Conservation (phyloP, 495 filamentous ascomycete genomes). For the Neurospora sp. region DNA sequence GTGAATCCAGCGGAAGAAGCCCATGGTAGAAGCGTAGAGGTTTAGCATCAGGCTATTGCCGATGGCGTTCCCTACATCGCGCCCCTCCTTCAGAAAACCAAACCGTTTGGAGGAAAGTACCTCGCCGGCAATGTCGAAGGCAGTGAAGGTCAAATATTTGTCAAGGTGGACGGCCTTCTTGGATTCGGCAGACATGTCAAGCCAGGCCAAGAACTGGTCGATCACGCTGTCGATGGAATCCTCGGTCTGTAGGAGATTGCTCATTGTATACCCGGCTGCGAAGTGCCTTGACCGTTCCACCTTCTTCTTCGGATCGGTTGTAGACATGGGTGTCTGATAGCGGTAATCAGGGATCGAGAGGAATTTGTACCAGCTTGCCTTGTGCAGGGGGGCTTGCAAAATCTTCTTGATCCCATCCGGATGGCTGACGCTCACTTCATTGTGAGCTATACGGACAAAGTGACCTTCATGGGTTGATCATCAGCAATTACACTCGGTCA, state of each 20-base stretch:
- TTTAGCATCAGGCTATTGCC: conserved; percentile 3
- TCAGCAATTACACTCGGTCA: not conserved
- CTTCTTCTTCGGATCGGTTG: conserved; percentile 26
- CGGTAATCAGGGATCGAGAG: conserved; percentile 30
- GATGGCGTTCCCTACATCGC: conserved; percentile 32
- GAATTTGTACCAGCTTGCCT: conserved; percentile 20
- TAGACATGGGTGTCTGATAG: conserved; percentile 36
- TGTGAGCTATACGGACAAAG: conserved; percentile 38
- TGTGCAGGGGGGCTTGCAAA: conserved; percentile 15
- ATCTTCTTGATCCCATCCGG: conserved; percentile 31
- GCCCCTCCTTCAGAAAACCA: conserved; percentile 31
- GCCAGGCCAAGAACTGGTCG: conserved; percentile 18
- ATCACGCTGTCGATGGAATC: conserved; percentile 28
- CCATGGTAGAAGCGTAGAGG: conserved; percentile 24
- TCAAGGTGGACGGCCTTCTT: conserved; percentile 20
- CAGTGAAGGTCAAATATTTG: conserved; percentile 30
- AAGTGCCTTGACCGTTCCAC: conserved; percentile 26
- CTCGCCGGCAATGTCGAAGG: conserved; percentile 27
- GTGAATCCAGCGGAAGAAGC: conserved; percentile 29
- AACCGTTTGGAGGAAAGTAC: conserved; percentile 24
- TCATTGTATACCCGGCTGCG: conserved; percentile 28
- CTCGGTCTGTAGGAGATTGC: conserved; percentile 33
- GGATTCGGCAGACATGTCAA: conserved; percentile 18
- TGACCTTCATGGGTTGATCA: conserved; percentile 16
- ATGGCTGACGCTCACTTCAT: conserved; percentile 41